Evolutionary conservation across 2,329 filamentous ascomycete species (phyloP).

Genomic region (Neofusicoccum kwambonambiense): DNA sequence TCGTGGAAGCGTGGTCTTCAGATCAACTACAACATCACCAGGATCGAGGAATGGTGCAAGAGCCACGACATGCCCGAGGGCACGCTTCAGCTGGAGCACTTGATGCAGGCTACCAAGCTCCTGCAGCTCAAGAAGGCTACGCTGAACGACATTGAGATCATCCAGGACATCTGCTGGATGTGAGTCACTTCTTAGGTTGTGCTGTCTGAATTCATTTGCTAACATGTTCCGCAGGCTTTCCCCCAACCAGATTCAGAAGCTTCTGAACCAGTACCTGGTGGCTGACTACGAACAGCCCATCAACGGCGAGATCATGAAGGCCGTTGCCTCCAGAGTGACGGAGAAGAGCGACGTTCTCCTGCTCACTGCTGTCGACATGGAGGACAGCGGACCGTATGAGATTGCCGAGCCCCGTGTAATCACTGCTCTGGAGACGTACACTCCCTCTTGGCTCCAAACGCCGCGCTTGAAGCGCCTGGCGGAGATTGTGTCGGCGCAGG

Average conservation of each 20-base stretch:
- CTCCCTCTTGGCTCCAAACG: constrained; percentile 96
- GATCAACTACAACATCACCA: constrained; percentile 99
- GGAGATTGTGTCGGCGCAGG: constrained; percentile 97
- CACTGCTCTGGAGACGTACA: constrained; percentile 95
- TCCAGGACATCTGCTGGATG: constrained; percentile 99
- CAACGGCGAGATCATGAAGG: constrained; percentile 99
- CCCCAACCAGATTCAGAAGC: constrained; percentile 97
- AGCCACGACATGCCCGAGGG: constrained; percentile 99
- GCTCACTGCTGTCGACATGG: constrained; percentile 94
- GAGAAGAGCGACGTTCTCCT: constrained; percentile 98
- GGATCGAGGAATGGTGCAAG: constrained; percentile 99
- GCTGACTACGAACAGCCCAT: constrained; percentile 99
- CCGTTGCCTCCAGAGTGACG: constrained; percentile 91
- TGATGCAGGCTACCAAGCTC: constrained; percentile 99
- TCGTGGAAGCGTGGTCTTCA: constrained; percentile 99
- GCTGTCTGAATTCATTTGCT: constrained; percentile 48
- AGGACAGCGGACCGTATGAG: constrained; percentile 96
- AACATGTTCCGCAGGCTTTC: constrained; percentile 55
- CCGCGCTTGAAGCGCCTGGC: constrained; percentile 90
- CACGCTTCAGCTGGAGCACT: constrained; percentile 92
- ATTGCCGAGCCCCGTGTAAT: constrained; percentile 96
- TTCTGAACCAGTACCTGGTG: constrained; percentile 96
- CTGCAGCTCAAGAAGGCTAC: constrained; percentile 98
- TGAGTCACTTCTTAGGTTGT: neutral
- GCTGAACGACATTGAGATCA: constrained; percentile 98